Conservation (phyloP, 768 basidiomycete species). For the Serendipita sp. region DNA sequence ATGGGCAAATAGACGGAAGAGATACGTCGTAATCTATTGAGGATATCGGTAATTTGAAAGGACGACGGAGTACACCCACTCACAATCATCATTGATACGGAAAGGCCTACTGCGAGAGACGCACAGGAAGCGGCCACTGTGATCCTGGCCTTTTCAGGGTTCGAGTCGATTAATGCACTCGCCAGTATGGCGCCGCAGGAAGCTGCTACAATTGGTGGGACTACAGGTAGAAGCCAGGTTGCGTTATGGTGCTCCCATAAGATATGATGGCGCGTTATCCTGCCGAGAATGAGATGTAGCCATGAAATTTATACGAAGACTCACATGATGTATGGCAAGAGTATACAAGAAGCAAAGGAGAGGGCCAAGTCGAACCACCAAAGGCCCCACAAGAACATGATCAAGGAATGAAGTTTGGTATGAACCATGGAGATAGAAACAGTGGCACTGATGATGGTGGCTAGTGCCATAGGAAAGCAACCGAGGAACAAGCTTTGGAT, state of each 20-base stretch:
- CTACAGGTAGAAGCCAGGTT: too few relatives aligned
- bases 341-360: slow-evolving; percentile 30
- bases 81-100: slow-evolving; percentile 48
- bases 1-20: too few relatives aligned
- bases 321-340: too few relatives aligned
- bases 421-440: too few relatives aligned
- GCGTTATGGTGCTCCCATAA: too few relatives aligned
- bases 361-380: too few relatives aligned
- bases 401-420: too few relatives aligned
- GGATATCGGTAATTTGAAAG: slow-evolving; percentile 18
- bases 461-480: neutral
- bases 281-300: neutral
- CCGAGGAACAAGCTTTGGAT: slow-evolving; percentile 34
- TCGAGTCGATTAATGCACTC: slow-evolving; percentile 28
- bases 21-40: slow-evolving; percentile 30
- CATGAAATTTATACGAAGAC: too few relatives aligned
- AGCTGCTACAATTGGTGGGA: slow-evolving; percentile 46
- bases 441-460: too few relatives aligned
- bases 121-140: slow-evolving; percentile 33
- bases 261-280: slow-evolving; percentile 33
- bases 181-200: slow-evolving; percentile 50
- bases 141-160: slow-evolving; percentile 32
- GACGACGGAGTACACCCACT: slow-evolving; percentile 30
- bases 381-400: too few relatives aligned
- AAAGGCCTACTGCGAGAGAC: slow-evolving; percentile 37